These are phyloP conservation scores for Lentinula sp. DNA, from an alignment of 768 basidiomycete genomes.

Conservation along the genomic window DNA sequence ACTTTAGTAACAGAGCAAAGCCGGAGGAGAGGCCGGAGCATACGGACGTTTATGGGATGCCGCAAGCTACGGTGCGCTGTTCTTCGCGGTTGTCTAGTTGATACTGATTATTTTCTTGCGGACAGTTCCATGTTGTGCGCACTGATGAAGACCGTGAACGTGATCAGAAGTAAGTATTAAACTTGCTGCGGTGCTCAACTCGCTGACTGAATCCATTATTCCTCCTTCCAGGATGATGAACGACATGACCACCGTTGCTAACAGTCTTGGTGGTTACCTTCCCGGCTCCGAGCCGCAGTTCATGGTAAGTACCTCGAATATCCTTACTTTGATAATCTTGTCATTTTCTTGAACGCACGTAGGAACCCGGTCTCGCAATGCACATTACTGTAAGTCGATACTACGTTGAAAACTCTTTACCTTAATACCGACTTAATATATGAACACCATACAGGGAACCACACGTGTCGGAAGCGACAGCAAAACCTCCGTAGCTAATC, in stretches of 20 bases:
- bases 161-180: neutral
- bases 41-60: conserved; percentile 25
- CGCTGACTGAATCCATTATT: conserved; percentile 9
- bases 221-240: conserved; percentile 1
- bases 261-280: conserved; percentile 23
- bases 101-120: neutral
- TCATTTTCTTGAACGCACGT: neutral
- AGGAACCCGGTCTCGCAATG: neutral
- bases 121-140: neutral
- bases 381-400: neutral
- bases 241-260: conserved; percentile 23
- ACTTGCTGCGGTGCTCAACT: conserved; percentile 2
- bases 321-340: conserved; percentile 9
- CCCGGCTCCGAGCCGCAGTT: conserved; percentile 27
- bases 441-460: conserved; percentile 4
- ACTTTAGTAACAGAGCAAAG: conserved; percentile 7
- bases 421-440: neutral
- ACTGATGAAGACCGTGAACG: neutral
- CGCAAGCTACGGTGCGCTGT: conserved; percentile 24
- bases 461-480: conserved; percentile 6
- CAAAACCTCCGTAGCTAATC: conserved; percentile 17
- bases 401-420: neutral
- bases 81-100: neutral
- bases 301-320: conserved; percentile 14
- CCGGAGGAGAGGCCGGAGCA: conserved; percentile 11